Conservation (phyloP, 805 yeast species). For the Hanseniaspora mollemarum region DNA sequence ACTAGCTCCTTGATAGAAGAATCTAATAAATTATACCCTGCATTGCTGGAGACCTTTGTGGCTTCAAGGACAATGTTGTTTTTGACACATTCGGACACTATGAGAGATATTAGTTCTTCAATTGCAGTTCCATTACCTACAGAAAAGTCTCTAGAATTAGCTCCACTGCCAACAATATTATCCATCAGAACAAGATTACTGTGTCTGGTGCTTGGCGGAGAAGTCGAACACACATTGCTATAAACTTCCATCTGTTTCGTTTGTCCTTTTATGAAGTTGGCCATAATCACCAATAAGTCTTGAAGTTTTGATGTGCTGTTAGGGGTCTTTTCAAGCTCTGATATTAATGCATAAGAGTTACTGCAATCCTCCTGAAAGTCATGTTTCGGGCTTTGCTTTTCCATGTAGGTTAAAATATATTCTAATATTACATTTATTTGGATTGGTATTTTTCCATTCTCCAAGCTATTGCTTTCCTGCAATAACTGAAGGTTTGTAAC, state of each 20-base stretch:
- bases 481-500: slow-evolving; percentile 8
- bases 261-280: background rate
- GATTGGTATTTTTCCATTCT: background rate
- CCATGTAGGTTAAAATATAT: slow-evolving; percentile 9
- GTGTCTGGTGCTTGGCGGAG: background rate
- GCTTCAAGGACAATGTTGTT: slow-evolving; percentile 1
- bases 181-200: slow-evolving; percentile 2
- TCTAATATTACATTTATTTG: slow-evolving; percentile 1
- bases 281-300: slow-evolving; percentile 3
- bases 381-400: background rate
- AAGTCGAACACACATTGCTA: background rate
- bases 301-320: background rate
- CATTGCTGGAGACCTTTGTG: background rate
- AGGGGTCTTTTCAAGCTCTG: background rate
- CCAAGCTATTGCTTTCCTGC: background rate
- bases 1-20: slow-evolving; percentile 7
- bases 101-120: background rate
- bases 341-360: background rate
- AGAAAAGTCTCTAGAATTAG: background rate
- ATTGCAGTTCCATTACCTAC: background rate
- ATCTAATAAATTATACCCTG: slow-evolving; percentile 3
- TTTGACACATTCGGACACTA: slow-evolving; percentile 13
- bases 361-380: background rate
- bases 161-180: background rate
- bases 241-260: background rate